Evolutionary conservation across 257 asterid genomes (phyloP).

Genomic region (Solanum ossicruentum): DNA sequence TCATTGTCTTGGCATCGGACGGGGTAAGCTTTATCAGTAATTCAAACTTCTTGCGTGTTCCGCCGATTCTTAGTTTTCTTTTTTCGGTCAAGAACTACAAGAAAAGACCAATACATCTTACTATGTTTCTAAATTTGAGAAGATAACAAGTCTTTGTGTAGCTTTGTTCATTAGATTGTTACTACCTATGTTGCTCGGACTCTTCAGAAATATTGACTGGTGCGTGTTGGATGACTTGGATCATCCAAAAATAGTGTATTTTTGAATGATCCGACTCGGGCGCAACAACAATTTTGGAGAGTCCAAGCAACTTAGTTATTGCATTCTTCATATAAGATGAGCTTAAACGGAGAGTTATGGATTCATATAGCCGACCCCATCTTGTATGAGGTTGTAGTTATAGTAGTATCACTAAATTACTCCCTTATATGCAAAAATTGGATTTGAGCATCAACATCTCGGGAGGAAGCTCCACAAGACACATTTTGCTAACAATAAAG

Average conservation of each 20-base stretch:
- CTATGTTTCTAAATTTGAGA: background rate
- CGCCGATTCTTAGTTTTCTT: background rate
- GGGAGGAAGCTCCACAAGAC: background rate
- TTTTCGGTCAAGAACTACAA: background rate
- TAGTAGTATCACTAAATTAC: background rate
- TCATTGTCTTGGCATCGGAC: slow-evolving; percentile 73
- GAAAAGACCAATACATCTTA: background rate
- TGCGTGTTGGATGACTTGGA: too few relatives aligned
- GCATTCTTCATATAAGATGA: background rate
- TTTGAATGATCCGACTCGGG: too few relatives aligned
- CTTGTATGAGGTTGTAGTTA: background rate
- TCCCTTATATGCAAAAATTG: background rate
- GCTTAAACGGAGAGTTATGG: background rate
- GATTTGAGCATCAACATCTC: background rate
- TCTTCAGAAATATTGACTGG: too few relatives aligned
- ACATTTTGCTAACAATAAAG: background rate
- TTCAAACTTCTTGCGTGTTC: background rate
- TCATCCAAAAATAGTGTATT: too few relatives aligned
- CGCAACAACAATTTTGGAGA: too few relatives aligned
- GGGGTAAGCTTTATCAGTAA: slow-evolving; percentile 49
- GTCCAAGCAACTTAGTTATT: too few relatives aligned
- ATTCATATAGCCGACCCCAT: background rate
- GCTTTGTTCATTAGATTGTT: background rate
- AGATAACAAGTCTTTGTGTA: background rate
- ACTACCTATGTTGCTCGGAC: background rate